Percentiles rank a stretch among this genome's conserved stretches.
phyloP scores from a whole-genome alignment of 1,284 basidiomycete genomes.

The Inonotus hispidus region DNA sequence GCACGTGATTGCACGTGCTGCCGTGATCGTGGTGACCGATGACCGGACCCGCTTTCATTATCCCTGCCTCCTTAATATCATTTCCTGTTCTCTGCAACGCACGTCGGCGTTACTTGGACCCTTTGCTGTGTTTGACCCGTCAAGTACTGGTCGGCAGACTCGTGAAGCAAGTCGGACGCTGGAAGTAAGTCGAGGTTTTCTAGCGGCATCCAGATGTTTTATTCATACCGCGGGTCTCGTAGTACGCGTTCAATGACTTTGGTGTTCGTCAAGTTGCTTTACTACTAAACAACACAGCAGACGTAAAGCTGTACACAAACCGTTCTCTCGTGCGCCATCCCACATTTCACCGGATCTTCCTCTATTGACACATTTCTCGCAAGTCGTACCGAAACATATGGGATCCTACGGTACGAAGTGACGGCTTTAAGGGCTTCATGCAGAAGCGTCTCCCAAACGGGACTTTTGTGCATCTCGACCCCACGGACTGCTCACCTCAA shows the following conservation, averaged over 20 bases:
- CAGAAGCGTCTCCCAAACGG: conserved; percentile 57
- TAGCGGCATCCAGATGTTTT: background rate
- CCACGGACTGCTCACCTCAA: conserved; percentile 36
- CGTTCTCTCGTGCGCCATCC: conserved; percentile 31
- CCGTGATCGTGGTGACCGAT: too few species aligned
- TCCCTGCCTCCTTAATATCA: too few species aligned
- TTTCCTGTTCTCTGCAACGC: too few species aligned
- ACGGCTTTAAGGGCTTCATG: conserved; percentile 45
- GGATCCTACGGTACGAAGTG: conserved; percentile 33
- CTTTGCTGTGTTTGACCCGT: too few species aligned
- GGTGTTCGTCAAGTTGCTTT: conserved; percentile 36
- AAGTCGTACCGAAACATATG: conserved; percentile 53
- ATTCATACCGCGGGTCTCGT: conserved; percentile 9
- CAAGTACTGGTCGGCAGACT: too few species aligned
- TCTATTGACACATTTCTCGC: background rate
- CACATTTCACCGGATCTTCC: background rate
- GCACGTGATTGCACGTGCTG: too few species aligned
- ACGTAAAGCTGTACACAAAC: conserved; percentile 33
- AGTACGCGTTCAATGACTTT: conserved; percentile 41
- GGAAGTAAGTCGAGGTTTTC: conserved; percentile 38
- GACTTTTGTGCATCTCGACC: conserved; percentile 32
- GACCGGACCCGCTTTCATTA: too few species aligned
- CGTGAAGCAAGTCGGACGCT: too few species aligned
- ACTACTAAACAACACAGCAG: conserved; percentile 33
- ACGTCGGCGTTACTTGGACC: too few species aligned